A percentile compares a stretch with the other conserved stretches of the same genome.
Conservation (phyloP, 1,284 basidiomycete genomes). For the Heterobasidion occidentale region DNA sequence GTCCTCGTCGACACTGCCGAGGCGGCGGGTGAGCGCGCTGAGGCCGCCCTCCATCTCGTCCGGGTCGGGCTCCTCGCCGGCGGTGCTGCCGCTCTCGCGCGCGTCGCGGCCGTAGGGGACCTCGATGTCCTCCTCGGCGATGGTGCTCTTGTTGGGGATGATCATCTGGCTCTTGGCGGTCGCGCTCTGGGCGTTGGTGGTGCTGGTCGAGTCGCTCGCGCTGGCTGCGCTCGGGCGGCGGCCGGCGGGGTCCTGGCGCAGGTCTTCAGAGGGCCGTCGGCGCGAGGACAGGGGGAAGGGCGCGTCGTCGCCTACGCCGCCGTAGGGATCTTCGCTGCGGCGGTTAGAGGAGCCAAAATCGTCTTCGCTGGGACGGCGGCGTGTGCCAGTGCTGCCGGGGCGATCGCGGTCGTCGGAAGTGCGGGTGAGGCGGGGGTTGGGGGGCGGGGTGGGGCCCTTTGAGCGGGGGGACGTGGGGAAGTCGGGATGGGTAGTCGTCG, state of each 20-base stretch:
- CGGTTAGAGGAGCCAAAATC: constrained; percentile 21
- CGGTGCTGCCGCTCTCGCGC: constrained; percentile 48
- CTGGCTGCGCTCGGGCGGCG: constrained; percentile 47
- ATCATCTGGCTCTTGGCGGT: constrained; percentile 78
- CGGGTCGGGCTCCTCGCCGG: constrained; percentile 41
- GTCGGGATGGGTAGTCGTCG: constrained; percentile 67
- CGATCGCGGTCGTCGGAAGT: constrained; percentile 38
- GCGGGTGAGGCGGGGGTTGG: constrained; percentile 23
- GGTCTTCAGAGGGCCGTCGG: constrained; percentile 18
- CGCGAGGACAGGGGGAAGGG: constrained; percentile 1
- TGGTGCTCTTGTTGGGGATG: constrained; percentile 91
- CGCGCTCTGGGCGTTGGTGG: constrained; percentile 54
- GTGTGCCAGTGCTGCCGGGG: constrained; percentile 1
- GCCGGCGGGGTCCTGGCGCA: constrained; percentile 31
- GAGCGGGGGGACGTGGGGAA: constrained; percentile 42
- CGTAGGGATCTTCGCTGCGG: constrained; percentile 24
- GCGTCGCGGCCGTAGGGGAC: constrained; percentile 80
- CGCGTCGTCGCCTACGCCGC: constrained; percentile 12
- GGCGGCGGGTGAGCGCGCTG: constrained; percentile 6
- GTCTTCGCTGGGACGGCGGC: constrained; percentile 37
- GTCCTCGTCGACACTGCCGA: constrained; percentile 15
- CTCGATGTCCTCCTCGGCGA: constrained; percentile 93
- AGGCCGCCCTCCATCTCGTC: constrained; percentile 20
- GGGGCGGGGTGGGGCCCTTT: constrained; percentile 27
- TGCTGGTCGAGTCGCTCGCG: constrained; percentile 49